Evolutionary conservation across 1,284 basidiomycete genomes (phyloP), one percentile per base, ranked within the genome.

Genomic region (Ganoderma meredithae): DNA sequence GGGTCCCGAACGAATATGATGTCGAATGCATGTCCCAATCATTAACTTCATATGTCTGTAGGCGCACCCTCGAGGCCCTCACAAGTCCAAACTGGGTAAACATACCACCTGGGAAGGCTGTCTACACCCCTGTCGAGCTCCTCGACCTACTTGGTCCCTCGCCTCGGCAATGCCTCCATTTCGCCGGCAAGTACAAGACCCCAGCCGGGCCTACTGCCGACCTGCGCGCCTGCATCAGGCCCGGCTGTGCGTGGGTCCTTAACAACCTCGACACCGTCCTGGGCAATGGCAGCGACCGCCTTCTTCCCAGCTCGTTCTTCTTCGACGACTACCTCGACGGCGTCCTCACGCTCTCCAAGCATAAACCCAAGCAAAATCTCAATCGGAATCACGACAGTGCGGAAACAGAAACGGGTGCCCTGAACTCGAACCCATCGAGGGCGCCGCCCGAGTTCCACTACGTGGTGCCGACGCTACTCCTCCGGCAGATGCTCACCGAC

Each of bases 61-160:
- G 44, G 9, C n/a, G n/a, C 8, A 47, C n/a, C 44, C 1, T 47
- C 6, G 44, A 53, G 31, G 25, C 22, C 4, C 25, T 52, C 9
- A 5, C 22, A 27, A 9, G 8, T 4, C 9, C 22, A 6, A 0
- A 9, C 8, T 25, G 47, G 47, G 9, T 10, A 22, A 25, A 10
- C n/a, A 1, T 22, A 25, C 2, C 10, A 52, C 47, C 7, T 12
- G 22, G 44, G 8, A 22, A 52, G 8, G 10, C 47, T 1, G 52
- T 53, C 52, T 53, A 53, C 27, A 53, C 52, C n/a, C 52, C 52
- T 7, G 12, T 53, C 52, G 52, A 53, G 22, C 25, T 53, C 52
- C 27, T 53, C 25, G 52, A 53, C 15, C 25, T 17, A 12, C 27
- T 53, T 25, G 25, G 52, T 5, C 52, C 52, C 13, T 53, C 52